Evolutionary conservation across 768 basidiomycete species (phyloP).

Genomic region (Sporobolomyces roseus): DNA sequence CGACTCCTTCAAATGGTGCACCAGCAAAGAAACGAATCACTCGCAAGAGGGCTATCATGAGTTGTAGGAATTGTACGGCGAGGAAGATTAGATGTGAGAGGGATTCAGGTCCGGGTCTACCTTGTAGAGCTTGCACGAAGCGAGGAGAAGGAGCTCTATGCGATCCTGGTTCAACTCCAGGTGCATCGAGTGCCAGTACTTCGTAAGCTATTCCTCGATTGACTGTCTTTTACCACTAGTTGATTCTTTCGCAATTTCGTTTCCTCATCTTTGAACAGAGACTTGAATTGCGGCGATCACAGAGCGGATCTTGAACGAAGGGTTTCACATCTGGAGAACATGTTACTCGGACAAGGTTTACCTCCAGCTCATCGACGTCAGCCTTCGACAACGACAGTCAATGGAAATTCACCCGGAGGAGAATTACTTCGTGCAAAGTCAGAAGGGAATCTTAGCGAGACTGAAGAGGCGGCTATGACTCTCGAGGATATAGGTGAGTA

Average conservation of each 20-base stretch:
- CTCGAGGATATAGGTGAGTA: slow-evolving; percentile 32
- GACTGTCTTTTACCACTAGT: not conserved
- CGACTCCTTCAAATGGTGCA: not conserved
- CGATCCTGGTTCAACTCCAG: slow-evolving; percentile 12
- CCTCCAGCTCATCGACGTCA: not conserved
- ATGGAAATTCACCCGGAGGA: slow-evolving; percentile 2
- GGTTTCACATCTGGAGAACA: slow-evolving; percentile 21
- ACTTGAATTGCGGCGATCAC: slow-evolving; percentile 15
- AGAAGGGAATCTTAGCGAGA: slow-evolving; percentile 21
- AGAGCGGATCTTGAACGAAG: slow-evolving; percentile 28
- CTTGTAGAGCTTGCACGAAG: slow-evolving; percentile 31
- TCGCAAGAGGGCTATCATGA: slow-evolving; percentile 15
- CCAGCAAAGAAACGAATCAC: slow-evolving; percentile 20
- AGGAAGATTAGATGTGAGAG: slow-evolving; percentile 35
- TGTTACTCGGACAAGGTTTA: not conserved
- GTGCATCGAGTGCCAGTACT: not conserved
- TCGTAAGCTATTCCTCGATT: not conserved
- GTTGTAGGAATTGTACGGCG: slow-evolving; percentile 16
- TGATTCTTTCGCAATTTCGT: not conserved
- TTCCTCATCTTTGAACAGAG: not conserved
- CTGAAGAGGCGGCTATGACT: slow-evolving; percentile 35
- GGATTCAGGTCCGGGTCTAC: slow-evolving; percentile 1
- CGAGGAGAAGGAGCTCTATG: slow-evolving; percentile 18
- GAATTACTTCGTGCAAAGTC: slow-evolving; percentile 5
- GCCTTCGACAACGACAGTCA: not conserved